Evolutionary conservation across 2,329 filamentous ascomycete species (phyloP).

Genomic region (Septoria linicola): DNA sequence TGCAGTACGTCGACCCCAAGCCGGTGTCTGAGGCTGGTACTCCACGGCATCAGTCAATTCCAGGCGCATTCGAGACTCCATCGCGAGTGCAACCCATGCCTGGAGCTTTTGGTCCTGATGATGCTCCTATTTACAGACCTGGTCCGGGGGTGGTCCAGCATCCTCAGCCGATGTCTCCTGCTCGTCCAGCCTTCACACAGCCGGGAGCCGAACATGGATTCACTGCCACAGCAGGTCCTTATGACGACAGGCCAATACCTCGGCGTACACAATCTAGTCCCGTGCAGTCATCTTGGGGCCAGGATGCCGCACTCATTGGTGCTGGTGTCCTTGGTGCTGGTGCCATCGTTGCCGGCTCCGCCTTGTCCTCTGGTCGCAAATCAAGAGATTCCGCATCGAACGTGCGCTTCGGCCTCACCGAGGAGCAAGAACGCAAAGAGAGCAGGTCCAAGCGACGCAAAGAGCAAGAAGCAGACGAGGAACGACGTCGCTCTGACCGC

Average conservation of each 20-base stretch:
- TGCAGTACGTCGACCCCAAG: slow-evolving; percentile 67
- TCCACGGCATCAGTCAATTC: slow-evolving; percentile 29
- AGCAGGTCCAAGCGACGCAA: slow-evolving; percentile 40
- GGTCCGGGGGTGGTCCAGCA: slow-evolving; percentile 74
- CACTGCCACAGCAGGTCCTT: slow-evolving; percentile 12
- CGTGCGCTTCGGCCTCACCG: slow-evolving; percentile 59
- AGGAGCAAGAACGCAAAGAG: slow-evolving; percentile 56
- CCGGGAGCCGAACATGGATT: slow-evolving; percentile 16
- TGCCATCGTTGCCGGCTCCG: slow-evolving; percentile 35
- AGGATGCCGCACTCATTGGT: slow-evolving; percentile 46
- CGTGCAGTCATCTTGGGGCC: slow-evolving; percentile 20
- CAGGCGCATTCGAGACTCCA: slow-evolving; percentile 41
- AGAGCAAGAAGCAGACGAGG: slow-evolving; percentile 32
- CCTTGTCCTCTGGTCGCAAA: slow-evolving; percentile 24
- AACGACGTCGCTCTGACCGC: slow-evolving; percentile 35
- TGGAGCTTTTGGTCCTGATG: slow-evolving; percentile 32
- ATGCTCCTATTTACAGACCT: slow-evolving; percentile 50
- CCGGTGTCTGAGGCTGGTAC: slow-evolving; percentile 63
- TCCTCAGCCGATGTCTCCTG: slow-evolving; percentile 73
- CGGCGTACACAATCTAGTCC: slow-evolving; percentile 37
- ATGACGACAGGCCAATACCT: slow-evolving; percentile 33
- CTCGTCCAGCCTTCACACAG: slow-evolving; percentile 44
- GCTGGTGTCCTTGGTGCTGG: slow-evolving; percentile 42
- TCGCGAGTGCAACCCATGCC: slow-evolving; percentile 33
- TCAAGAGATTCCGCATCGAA: slow-evolving; percentile 35